Conservation (phyloP, 2,329 filamentous ascomycete species). For the Elsinoe ampelina region DNA sequence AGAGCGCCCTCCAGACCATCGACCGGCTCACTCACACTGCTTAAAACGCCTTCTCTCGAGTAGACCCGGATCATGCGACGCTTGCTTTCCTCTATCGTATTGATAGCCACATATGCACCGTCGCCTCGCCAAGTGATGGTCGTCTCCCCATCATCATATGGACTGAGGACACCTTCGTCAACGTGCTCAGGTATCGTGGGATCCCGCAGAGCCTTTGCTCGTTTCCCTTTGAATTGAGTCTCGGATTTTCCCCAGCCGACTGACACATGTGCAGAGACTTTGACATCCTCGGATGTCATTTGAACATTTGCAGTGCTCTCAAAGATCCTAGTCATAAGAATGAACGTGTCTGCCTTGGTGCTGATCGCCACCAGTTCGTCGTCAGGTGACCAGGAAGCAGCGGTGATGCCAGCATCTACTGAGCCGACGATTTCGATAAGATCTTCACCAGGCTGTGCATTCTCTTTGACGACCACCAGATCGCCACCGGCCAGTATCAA, state of each 20-base stretch:
- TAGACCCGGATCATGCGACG: slow-evolving; percentile 82
- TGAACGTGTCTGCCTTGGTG: slow-evolving; percentile 66
- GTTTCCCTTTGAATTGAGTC: slow-evolving; percentile 91
- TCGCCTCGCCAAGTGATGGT: slow-evolving; percentile 91
- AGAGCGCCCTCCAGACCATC: slow-evolving; percentile 79
- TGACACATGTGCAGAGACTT: slow-evolving; percentile 80
- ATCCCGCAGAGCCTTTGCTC: slow-evolving; percentile 77
- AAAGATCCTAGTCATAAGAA: slow-evolving; percentile 90
- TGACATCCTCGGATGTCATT: slow-evolving; percentile 67
- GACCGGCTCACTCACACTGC: slow-evolving; percentile 90
- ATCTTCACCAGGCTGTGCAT: slow-evolving; percentile 55
- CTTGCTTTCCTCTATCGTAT: slow-evolving; percentile 55
- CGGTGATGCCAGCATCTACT: slow-evolving; percentile 82
- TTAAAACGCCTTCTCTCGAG: slow-evolving; percentile 78
- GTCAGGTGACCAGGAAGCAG: slow-evolving; percentile 88
- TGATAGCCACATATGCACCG: slow-evolving; percentile 82
- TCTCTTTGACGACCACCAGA: slow-evolving; percentile 75
- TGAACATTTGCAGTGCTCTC: slow-evolving; percentile 69
- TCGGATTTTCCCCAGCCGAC: slow-evolving; percentile 83
- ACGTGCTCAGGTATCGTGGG: slow-evolving; percentile 90
- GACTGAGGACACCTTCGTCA: slow-evolving; percentile 69
- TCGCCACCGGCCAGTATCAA: slow-evolving; percentile 84
- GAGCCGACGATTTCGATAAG: slow-evolving; percentile 93
- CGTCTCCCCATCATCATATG: slow-evolving; percentile 60
- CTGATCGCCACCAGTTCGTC: slow-evolving; percentile 81